A percentile compares a stretch with the other conserved stretches of the same genome.
Conservation (phyloP, 1,284 basidiomycete species). For the Apiotrichum gracile region DNA sequence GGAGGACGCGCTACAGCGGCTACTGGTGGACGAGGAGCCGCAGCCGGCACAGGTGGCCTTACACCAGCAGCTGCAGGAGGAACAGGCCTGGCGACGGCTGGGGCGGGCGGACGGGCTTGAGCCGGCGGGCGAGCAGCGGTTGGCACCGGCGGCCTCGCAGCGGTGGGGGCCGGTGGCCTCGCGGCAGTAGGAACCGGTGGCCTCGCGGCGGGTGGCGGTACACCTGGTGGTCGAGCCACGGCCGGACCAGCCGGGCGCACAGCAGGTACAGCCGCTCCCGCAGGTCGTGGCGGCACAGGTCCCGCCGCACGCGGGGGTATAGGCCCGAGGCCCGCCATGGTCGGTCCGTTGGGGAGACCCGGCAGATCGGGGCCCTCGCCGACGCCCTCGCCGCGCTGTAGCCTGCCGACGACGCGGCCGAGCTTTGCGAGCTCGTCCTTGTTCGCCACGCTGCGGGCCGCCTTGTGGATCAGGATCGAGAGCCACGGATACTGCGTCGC, state of each 20-base stretch:
- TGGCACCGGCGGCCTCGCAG: background rate
- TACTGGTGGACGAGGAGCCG: background rate
- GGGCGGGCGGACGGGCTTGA: background rate
- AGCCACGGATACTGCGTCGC: constrained; percentile 39
- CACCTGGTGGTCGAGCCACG: background rate
- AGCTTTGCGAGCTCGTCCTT: constrained; percentile 42
- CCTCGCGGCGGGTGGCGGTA: background rate
- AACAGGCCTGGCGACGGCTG: too few species aligned
- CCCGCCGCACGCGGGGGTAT: background rate
- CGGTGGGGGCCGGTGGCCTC: background rate
- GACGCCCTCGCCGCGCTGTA: constrained; percentile 31
- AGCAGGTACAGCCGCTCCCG: background rate
- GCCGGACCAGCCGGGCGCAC: background rate
- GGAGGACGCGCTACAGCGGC: background rate
- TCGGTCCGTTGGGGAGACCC: constrained; percentile 6
- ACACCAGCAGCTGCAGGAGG: background rate
- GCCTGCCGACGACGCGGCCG: constrained; percentile 33
- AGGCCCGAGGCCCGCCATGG: constrained; percentile 5
- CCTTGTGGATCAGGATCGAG: constrained; percentile 42
- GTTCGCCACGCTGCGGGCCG: constrained; percentile 36
- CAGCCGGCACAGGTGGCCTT: background rate
- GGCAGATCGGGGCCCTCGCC: constrained; percentile 18
- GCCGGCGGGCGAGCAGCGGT: background rate
- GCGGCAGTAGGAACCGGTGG: background rate
- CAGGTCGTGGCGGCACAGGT: background rate